Base-by-base conservation (phyloP, 139 green algal genomes). In the Zygnema circumcarinatum region DNA sequence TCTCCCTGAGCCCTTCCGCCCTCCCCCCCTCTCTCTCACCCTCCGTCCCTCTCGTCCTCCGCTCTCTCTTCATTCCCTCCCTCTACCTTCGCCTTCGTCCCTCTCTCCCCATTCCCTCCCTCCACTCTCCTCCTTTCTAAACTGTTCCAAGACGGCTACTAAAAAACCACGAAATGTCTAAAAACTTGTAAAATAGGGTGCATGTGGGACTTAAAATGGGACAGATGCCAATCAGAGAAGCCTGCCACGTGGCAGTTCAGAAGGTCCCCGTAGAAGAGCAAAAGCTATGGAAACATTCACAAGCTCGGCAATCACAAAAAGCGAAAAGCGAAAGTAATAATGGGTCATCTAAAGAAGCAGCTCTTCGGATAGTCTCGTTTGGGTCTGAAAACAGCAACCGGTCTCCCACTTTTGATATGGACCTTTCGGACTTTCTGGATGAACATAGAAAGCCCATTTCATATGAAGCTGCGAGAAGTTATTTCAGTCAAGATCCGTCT, bases 181-280 rank as follows among this genome's bases (percentile, higher is more conserved):
- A n/a, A n/a, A n/a, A n/a, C n/a, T n/a, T n/a, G n/a, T n/a, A n/a
- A n/a, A n/a, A n/a, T n/a, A n/a, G n/a, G n/a, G n/a, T n/a, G n/a
- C n/a, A n/a, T n/a, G n/a, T n/a, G n/a, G n/a, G n/a, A n/a, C n/a
- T n/a, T n/a, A n/a, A n/a, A n/a, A n/a, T n/a, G n/a, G n/a, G n/a
- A n/a, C 83, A 98, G 92, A 93, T 97, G 91, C 95, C 97, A 7
- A 94, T 95, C 0, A 78, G 83, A 2, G 94, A 98, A 89, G 96
- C 96, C 0, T 96, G 94, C 87, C 94, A 97, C 85, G 96, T 96
- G 47, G 96, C 96, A 0, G 73, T 94, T 36, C 96, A 98, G 92
- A 76, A 74, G 20, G 87, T 16, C 33, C 25, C n/a, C 3, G 31
- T 36, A 33, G 79, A 33, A n/a, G 29, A 88, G 21, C 85, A 88